A percentile compares a stretch with the other conserved stretches of the same genome.
These are phyloP conservation scores for Ramaria sp. DNA, from an alignment of 768 basidiomycete species.

Conservation along the genomic window DNA sequence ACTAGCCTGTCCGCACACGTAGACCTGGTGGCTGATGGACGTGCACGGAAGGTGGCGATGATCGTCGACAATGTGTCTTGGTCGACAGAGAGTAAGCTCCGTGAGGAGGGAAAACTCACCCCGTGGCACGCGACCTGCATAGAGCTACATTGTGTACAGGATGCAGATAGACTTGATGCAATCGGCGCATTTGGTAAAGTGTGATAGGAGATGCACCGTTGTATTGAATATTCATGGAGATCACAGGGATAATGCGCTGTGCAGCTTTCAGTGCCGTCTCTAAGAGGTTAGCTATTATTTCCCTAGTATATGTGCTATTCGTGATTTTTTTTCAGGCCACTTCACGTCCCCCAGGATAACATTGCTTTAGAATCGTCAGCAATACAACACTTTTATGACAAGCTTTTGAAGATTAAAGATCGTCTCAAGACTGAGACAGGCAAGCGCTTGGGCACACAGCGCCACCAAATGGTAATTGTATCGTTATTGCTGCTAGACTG, in stretches of 20 bases:
- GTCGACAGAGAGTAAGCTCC: slow-evolving; percentile 68
- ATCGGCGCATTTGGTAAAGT: slow-evolving; percentile 66
- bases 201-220: neutral
- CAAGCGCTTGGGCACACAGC: slow-evolving; percentile 50
- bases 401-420: slow-evolving; percentile 63
- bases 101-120: slow-evolving; percentile 39
- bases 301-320: neutral
- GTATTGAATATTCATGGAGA: neutral
- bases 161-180: slow-evolving; percentile 70
- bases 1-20: slow-evolving; percentile 20
- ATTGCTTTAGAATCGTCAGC: slow-evolving; percentile 36
- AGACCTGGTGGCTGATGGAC: slow-evolving; percentile 49
- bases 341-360: slow-evolving; percentile 38
- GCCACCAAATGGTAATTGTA: slow-evolving; percentile 59
- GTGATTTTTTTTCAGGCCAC: slow-evolving; percentile 21
- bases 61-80: slow-evolving; percentile 78
- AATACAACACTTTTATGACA: slow-evolving; percentile 79
- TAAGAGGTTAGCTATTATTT: slow-evolving; percentile 31
- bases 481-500: neutral
- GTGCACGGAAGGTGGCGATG: slow-evolving; percentile 41
- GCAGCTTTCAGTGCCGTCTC: slow-evolving; percentile 49
- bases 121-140: slow-evolving; percentile 60
- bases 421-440: slow-evolving; percentile 72
- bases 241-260: slow-evolving; percentile 51
- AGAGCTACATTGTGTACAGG: slow-evolving; percentile 77